phyloP scores from a whole-genome alignment of 257 asterid genomes.

The Nicotiana undulata region DNA sequence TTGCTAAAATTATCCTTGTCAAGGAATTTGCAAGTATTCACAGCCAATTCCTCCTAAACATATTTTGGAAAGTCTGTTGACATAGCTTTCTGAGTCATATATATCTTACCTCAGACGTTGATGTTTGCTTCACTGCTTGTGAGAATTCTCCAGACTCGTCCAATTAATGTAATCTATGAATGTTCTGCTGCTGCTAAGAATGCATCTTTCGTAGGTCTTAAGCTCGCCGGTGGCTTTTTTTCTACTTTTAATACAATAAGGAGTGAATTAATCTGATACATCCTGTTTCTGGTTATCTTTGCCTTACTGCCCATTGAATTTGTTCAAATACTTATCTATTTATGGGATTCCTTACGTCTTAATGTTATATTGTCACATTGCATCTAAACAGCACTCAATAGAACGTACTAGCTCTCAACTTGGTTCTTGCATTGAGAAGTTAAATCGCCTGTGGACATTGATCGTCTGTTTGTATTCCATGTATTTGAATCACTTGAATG shows the following conservation, averaged over 20 bases:
- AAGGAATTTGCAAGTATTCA: neutral
- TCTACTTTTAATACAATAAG: neutral
- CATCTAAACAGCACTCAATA: neutral
- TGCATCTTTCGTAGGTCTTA: neutral
- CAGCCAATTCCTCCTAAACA: neutral
- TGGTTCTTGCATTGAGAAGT: constrained; percentile 5
- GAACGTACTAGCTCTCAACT: neutral
- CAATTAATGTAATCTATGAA: constrained; percentile 34
- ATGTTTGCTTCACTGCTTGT: constrained; percentile 53
- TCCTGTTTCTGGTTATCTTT: neutral
- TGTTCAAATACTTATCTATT: neutral
- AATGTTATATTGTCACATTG: neutral
- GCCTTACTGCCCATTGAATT: neutral
- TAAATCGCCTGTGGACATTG: neutral
- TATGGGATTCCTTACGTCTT: neutral
- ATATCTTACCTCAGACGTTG: constrained; percentile 22
- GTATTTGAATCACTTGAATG: constrained; percentile 23
- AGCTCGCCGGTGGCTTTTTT: neutral
- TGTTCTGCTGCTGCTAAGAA: neutral
- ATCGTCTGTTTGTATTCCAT: neutral
- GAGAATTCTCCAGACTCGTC: constrained; percentile 47
- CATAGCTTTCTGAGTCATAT: constrained; percentile 1
- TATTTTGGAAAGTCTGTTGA: neutral
- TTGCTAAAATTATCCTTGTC: neutral
- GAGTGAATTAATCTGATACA: neutral